Conservation (phyloP, 1,139 yeast genomes). For the Magnusiomyces suaveolens region DNA sequence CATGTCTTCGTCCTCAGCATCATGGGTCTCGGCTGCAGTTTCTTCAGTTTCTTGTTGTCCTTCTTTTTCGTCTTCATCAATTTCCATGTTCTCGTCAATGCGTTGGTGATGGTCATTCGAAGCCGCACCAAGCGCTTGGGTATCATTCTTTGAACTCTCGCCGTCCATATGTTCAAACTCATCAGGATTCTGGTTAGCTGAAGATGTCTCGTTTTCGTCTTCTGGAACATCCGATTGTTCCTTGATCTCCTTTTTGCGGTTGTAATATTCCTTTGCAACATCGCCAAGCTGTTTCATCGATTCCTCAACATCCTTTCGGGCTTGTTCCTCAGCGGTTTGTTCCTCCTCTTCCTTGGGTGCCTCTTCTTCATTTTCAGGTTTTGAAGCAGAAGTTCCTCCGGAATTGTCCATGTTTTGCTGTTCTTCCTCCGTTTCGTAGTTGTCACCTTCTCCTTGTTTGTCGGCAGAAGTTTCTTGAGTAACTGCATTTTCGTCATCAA, state of each 20-base stretch:
- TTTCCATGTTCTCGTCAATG: constrained; percentile 76
- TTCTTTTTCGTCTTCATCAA: constrained; percentile 44
- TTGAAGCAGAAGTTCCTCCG: constrained; percentile 19
- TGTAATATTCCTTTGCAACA: constrained; percentile 80
- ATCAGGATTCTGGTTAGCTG: constrained; percentile 59
- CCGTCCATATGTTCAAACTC: constrained; percentile 91
- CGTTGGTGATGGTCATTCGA: constrained; percentile 68
- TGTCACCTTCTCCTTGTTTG: constrained; percentile 62
- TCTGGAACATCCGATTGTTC: constrained; percentile 41
- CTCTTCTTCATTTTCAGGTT: constrained; percentile 18
- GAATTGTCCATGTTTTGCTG: constrained; percentile 32
- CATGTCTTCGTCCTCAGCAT: constrained; percentile 17
- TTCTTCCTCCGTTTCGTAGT: constrained; percentile 55
- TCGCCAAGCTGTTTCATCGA: constrained; percentile 84
- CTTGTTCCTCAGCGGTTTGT: constrained; percentile 42
- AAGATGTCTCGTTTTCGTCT: constrained; percentile 15
- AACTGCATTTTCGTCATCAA: constrained; percentile 35
- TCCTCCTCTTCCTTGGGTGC: constrained; percentile 19
- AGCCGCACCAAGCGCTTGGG: constrained; percentile 92
- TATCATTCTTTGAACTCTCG: constrained; percentile 53
- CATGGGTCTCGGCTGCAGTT: constrained; percentile 11
- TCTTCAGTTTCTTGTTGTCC: constrained; percentile 27
- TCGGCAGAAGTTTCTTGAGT: constrained; percentile 65
- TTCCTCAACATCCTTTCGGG: constrained; percentile 67
- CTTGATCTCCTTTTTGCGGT: constrained; percentile 76